Conservation (phyloP, 768 basidiomycete species). For the Kwoniella newhampshirensis region DNA sequence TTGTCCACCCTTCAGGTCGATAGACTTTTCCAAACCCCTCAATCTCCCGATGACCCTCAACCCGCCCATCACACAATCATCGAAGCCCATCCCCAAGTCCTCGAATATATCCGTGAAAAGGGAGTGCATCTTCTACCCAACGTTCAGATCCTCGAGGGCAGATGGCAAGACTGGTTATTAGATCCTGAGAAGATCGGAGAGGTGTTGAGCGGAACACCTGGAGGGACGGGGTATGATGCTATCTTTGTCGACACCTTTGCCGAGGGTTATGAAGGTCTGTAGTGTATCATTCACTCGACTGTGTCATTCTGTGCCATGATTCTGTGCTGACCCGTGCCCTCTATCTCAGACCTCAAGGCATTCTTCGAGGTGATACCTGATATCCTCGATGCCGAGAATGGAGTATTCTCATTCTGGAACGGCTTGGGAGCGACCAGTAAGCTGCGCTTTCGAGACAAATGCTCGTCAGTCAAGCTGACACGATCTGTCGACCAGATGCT, state of each 20-base stretch:
- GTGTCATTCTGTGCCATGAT: background rate
- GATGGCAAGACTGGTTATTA: constrained; percentile 78
- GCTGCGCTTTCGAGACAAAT: constrained; percentile 41
- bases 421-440: constrained; percentile 91
- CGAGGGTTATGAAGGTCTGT: constrained; percentile 70
- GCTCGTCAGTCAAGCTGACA: background rate
- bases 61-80: constrained; percentile 82
- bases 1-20: constrained; percentile 65
- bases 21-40: constrained; percentile 68
- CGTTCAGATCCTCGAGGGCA: constrained; percentile 79
- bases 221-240: constrained; percentile 77
- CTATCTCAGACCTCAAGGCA: constrained; percentile 61
- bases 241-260: constrained; percentile 93
- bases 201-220: constrained; percentile 53
- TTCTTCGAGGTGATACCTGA: constrained; percentile 82
- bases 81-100: constrained; percentile 89
- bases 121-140: constrained; percentile 77
- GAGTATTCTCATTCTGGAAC: constrained; percentile 93
- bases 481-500: constrained; percentile 60
- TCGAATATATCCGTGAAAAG: constrained; percentile 70
- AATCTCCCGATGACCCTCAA: constrained; percentile 50
- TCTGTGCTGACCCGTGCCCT: background rate
- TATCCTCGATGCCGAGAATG: constrained; percentile 69
- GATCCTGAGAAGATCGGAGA: constrained; percentile 42
- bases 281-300: background rate